A percentile compares a stretch with the other conserved stretches of the same genome.
Conservation (phyloP, 2,329 filamentous ascomycete species). For the Hortaea werneckii region DNA sequence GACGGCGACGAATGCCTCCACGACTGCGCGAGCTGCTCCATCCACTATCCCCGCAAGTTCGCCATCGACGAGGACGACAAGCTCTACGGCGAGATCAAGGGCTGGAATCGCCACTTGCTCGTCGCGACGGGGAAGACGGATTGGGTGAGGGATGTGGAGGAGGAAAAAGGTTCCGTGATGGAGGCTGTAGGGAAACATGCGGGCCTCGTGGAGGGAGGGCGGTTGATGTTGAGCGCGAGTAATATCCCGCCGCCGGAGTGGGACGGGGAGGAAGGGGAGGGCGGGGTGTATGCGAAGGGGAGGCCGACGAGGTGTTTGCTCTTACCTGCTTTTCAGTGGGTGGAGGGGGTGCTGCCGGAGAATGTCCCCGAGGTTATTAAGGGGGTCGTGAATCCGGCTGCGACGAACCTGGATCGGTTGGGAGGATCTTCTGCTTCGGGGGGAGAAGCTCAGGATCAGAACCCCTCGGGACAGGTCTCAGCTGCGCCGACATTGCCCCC, state of each 20-base stretch:
- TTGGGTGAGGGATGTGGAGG: constrained; percentile 80
- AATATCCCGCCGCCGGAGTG: constrained; percentile 72
- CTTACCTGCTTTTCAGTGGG: constrained; percentile 70
- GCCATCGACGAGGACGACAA: constrained; percentile 64
- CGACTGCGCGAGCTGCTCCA: constrained; percentile 73
- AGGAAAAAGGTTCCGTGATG: constrained; percentile 63
- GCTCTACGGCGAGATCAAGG: constrained; percentile 76
- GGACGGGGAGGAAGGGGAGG: constrained; percentile 25
- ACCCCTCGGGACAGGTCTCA: constrained; percentile 4
- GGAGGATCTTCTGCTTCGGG: not conserved
- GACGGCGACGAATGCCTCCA: constrained; percentile 84
- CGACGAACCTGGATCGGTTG: constrained; percentile 65
- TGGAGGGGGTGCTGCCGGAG: constrained; percentile 73
- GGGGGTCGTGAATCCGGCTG: constrained; percentile 57
- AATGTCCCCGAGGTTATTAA: constrained; percentile 62
- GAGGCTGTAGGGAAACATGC: constrained; percentile 37
- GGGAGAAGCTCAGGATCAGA: not conserved
- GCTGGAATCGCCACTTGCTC: constrained; percentile 79
- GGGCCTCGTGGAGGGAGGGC: constrained; percentile 32
- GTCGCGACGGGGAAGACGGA: constrained; percentile 94
- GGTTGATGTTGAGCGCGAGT: constrained; percentile 81
- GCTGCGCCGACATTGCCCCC: constrained; percentile 16
- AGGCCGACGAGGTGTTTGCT: constrained; percentile 71
- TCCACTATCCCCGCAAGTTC: constrained; percentile 67
- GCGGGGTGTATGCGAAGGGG: constrained; percentile 39